phyloP scores from a whole-genome alignment of 768 basidiomycete genomes.

The Termitomyces sp. region DNA sequence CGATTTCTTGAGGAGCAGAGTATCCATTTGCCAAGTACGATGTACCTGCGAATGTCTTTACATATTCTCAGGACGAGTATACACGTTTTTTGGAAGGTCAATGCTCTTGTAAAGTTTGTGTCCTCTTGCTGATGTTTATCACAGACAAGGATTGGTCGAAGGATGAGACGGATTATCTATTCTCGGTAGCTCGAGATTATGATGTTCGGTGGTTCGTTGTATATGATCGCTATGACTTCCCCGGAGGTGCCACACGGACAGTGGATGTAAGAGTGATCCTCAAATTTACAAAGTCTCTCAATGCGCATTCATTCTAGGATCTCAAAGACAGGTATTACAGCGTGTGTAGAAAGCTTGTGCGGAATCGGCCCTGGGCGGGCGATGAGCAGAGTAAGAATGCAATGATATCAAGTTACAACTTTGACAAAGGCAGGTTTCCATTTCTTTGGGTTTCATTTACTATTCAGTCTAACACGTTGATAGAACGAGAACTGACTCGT shows the following conservation, averaged over 20 bases:
- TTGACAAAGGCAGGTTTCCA: conserved; percentile 71
- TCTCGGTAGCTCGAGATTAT: conserved; percentile 72
- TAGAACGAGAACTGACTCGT: conserved; percentile 83
- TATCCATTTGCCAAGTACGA: conserved; percentile 86
- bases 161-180: conserved; percentile 93
- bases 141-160: conserved; percentile 83
- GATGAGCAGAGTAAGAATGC: conserved; percentile 70
- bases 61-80: conserved; percentile 88
- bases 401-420: conserved; percentile 67
- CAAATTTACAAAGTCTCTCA: conserved; percentile 2
- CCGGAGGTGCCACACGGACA: conserved; percentile 45
- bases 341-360: conserved; percentile 82
- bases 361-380: conserved; percentile 79
- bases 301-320: conserved; percentile 46
- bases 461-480: background rate
- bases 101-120: conserved; percentile 8
- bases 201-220: conserved; percentile 89
- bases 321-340: conserved; percentile 93
- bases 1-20: conserved; percentile 35
- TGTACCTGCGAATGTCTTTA: conserved; percentile 54
- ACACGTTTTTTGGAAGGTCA: conserved; percentile 70
- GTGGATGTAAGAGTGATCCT: conserved; percentile 54
- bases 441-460: background rate
- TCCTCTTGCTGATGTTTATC: background rate
- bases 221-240: conserved; percentile 83